These are phyloP conservation scores for Stephanocyclus meneghinianus DNA, from an alignment of 352 stramenopile species.

Conservation along the genomic window DNA sequence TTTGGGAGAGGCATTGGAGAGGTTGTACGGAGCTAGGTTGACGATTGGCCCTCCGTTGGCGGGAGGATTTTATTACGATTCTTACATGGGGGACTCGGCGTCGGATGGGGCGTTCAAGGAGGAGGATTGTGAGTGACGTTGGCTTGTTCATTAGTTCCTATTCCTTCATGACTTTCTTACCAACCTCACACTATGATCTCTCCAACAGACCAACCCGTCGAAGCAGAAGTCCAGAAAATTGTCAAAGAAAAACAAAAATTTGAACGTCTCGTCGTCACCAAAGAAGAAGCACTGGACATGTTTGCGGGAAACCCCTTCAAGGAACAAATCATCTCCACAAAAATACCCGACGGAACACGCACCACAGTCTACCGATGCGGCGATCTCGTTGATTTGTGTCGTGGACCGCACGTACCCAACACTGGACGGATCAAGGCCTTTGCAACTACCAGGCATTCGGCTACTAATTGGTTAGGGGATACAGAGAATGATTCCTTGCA, in stretches of 20 bases:
- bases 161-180: neutral
- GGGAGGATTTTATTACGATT: slow-evolving; percentile 99
- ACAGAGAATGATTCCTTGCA: slow-evolving; percentile 96
- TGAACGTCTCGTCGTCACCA: slow-evolving; percentile 96
- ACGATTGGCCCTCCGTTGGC: slow-evolving; percentile 96
- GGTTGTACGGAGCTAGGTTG: slow-evolving; percentile 93
- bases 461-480: slow-evolving; percentile 96
- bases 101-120: slow-evolving; percentile 74
- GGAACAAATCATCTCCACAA: slow-evolving; percentile 93
- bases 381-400: slow-evolving; percentile 97
- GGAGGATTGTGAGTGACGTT: slow-evolving; percentile 77
- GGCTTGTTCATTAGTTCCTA: neutral
- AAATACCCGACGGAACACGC: slow-evolving; percentile 93
- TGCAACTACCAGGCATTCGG: slow-evolving; percentile 90
- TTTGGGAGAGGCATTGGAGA: slow-evolving; percentile 95
- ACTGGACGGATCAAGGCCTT: slow-evolving; percentile 96
- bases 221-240: slow-evolving; percentile 89
- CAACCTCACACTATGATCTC: neutral
- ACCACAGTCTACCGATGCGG: slow-evolving; percentile 98
- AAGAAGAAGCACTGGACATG: slow-evolving; percentile 97
- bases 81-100: slow-evolving; percentile 92
- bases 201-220: slow-evolving; percentile 78
- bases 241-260: slow-evolving; percentile 97
- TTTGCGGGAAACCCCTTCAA: slow-evolving; percentile 99
- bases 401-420: slow-evolving; percentile 94